phyloP scores from a whole-genome alignment of 208 protist genomes.

The Acanthamoeba rhysodes region DNA sequence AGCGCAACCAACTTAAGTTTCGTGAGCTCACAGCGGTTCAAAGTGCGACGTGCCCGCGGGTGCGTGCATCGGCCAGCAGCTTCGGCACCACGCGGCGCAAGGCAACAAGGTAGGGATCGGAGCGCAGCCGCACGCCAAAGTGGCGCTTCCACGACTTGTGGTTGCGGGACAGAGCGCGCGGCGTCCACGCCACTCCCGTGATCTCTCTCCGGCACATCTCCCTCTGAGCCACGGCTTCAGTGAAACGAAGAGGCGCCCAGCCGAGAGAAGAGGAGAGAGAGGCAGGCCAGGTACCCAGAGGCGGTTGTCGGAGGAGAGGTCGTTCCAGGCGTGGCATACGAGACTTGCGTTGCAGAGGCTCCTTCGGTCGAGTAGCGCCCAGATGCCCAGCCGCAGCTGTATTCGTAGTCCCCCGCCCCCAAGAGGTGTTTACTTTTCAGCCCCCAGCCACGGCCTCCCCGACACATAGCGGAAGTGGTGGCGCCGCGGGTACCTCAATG shows the following conservation, averaged over 20 bases:
- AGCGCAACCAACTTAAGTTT: too few relatives aligned
- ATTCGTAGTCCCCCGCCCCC: neutral
- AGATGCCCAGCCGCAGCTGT: neutral
- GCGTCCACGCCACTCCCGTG: neutral
- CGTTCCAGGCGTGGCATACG: neutral
- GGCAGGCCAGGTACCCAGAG: neutral
- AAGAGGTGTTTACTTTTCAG: too few relatives aligned
- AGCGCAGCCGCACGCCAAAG: neutral
- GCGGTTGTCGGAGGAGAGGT: neutral
- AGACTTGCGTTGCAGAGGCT: neutral
- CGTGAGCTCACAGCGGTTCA: too few relatives aligned
- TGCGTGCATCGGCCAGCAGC: neutral
- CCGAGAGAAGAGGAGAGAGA: too few relatives aligned
- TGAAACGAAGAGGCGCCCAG: too few relatives aligned
- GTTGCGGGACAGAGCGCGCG: neutral
- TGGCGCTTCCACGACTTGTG: conserved; percentile 45
- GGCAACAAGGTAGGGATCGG: neutral
- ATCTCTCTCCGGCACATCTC: neutral
- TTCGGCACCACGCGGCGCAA: neutral
- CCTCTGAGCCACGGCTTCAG: neutral
- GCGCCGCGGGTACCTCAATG: too few relatives aligned
- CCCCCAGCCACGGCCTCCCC: too few relatives aligned
- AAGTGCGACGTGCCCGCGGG: neutral
- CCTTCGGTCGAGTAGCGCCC: neutral
- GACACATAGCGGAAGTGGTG: too few relatives aligned